Conservation (phyloP, 139 green algal genomes). For the Zygnema circumcarinatum region DNA sequence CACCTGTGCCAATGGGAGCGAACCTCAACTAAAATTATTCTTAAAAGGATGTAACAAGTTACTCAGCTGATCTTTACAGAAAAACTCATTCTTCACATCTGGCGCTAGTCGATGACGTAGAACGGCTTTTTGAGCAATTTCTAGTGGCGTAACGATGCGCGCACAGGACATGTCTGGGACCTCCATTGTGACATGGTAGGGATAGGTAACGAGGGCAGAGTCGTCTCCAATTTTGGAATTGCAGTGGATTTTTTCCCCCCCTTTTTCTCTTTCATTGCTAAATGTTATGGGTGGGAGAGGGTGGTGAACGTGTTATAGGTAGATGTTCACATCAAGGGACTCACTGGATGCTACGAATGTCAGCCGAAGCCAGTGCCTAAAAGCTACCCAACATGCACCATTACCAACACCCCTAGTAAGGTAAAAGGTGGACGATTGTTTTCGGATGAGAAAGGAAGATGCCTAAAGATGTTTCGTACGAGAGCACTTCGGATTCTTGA, state of each 20-base stretch:
- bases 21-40: too few species aligned
- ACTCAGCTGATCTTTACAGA: not conserved
- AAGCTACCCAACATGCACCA: slow-evolving; percentile 95
- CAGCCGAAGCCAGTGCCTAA: slow-evolving; percentile 84
- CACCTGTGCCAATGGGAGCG: too few species aligned
- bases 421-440: too few species aligned
- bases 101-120: not conserved
- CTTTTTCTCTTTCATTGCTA: not conserved
- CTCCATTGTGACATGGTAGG: too few species aligned
- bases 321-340: slow-evolving; percentile 83
- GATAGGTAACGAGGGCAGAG: too few species aligned
- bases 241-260: not conserved
- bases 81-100: not conserved
- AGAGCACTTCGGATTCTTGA: too few species aligned
- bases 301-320: slow-evolving; percentile 59
- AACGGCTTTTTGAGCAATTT: not conserved
- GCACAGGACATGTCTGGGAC: not conserved
- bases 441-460: too few species aligned
- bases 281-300: not conserved
- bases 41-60: too few species aligned
- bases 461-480: too few species aligned
- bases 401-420: slow-evolving; percentile 97
- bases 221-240: too few species aligned
- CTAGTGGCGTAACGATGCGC: too few species aligned
- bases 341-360: slow-evolving; percentile 96